Conservation (phyloP, 2,329 filamentous ascomycete species). For the Teratosphaeria gauchensis region DNA sequence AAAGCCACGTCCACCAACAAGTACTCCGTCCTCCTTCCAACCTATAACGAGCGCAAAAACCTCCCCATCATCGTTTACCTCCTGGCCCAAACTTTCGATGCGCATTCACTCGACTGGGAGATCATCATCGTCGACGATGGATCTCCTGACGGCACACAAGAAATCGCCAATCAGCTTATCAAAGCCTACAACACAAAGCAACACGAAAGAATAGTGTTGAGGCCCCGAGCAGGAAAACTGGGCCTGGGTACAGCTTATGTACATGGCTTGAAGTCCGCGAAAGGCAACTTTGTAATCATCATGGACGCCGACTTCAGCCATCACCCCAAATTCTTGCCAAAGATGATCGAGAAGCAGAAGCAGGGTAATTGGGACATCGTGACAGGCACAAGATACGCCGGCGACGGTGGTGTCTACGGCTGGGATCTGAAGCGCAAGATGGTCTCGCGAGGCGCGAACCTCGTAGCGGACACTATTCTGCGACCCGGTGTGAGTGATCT, state of each 20-base stretch:
- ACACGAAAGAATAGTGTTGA: slow-evolving; percentile 63
- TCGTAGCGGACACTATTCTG: slow-evolving; percentile 91
- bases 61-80: slow-evolving; percentile 93
- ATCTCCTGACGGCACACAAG: slow-evolving; percentile 89
- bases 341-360: slow-evolving; percentile 79
- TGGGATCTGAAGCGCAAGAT: slow-evolving; percentile 82
- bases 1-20: slow-evolving; percentile 94
- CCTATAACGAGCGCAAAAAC: slow-evolving; percentile 97
- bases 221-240: slow-evolving; percentile 85
- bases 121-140: slow-evolving; percentile 97
- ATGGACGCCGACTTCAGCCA: slow-evolving; percentile 99
- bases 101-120: slow-evolving; percentile 93
- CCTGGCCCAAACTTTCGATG: slow-evolving; percentile 81
- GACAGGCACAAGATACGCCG: slow-evolving; percentile 88
- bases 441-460: slow-evolving; percentile 77
- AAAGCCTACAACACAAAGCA: slow-evolving; percentile 54
- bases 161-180: slow-evolving; percentile 81
- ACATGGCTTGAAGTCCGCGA: slow-evolving; percentile 80
- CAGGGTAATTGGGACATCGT: slow-evolving; percentile 84
- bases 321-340: slow-evolving; percentile 96
- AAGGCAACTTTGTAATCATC: slow-evolving; percentile 95
- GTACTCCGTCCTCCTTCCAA: slow-evolving; percentile 95
- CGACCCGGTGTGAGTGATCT: slow-evolving; percentile 90
- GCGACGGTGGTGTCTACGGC: slow-evolving; percentile 75
- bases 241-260: slow-evolving; percentile 96